phyloP scores from a whole-genome alignment of 2,329 filamentous ascomycete species.

The Cadophora malorum region DNA sequence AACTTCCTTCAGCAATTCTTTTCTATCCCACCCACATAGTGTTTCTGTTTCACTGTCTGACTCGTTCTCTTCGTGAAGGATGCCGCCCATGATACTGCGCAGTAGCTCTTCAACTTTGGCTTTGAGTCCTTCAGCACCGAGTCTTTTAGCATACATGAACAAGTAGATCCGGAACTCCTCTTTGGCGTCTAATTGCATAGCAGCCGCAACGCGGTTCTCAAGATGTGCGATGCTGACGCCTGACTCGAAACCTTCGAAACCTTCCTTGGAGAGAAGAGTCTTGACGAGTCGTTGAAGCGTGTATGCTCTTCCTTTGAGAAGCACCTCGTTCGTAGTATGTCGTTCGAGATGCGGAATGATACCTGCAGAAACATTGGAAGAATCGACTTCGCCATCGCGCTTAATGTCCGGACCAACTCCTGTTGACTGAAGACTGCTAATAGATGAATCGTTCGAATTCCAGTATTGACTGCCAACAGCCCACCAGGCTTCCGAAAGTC shows the following conservation, averaged over 20 bases:
- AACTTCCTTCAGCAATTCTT: slow-evolving; percentile 86
- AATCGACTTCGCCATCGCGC: slow-evolving; percentile 54
- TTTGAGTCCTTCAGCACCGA: slow-evolving; percentile 86
- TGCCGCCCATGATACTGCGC: slow-evolving; percentile 78
- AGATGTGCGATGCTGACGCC: slow-evolving; percentile 92
- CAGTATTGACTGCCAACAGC: slow-evolving; percentile 97
- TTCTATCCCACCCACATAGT: slow-evolving; percentile 89
- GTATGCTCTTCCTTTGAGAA: slow-evolving; percentile 90
- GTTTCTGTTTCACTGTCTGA: slow-evolving; percentile 66
- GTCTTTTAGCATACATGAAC: slow-evolving; percentile 97
- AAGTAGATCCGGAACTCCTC: slow-evolving; percentile 95
- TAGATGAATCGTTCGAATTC: slow-evolving; percentile 94
- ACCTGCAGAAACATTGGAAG: slow-evolving; percentile 78
- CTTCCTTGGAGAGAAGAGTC: slow-evolving; percentile 83
- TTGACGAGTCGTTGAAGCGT: slow-evolving; percentile 93
- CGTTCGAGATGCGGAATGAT: slow-evolving; percentile 93
- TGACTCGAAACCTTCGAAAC: slow-evolving; percentile 90
- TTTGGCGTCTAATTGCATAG: slow-evolving; percentile 80
- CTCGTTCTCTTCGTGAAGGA: slow-evolving; percentile 62
- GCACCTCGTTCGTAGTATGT: slow-evolving; percentile 90
- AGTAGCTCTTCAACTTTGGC: slow-evolving; percentile 93
- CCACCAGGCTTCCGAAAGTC: slow-evolving; percentile 98
- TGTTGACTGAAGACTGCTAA: slow-evolving; percentile 78
- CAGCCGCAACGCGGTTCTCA: slow-evolving; percentile 91
- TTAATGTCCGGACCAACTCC: slow-evolving; percentile 64